Percentiles rank a stretch among this genome's conserved stretches.
phyloP scores from a whole-genome alignment of 1,139 yeast species.

The Hansenula lynferdii region DNA sequence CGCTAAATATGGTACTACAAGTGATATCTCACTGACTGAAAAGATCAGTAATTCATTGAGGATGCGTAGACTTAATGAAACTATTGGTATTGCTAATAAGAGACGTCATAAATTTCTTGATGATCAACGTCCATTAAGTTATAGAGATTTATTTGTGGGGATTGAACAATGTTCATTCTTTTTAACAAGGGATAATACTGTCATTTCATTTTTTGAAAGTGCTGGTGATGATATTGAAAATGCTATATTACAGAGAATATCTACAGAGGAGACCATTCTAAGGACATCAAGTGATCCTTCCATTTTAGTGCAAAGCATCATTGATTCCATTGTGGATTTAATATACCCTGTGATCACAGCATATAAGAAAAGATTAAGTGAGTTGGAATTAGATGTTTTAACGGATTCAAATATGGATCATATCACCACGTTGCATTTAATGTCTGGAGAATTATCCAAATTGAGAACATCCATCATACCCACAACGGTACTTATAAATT shows the following conservation, averaged over 20 bases:
- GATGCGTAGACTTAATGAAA: constrained; percentile 27
- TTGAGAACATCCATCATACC: constrained; percentile 41
- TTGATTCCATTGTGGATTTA: constrained; percentile 53
- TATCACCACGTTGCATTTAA: constrained; percentile 45
- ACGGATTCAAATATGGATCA: constrained; percentile 43
- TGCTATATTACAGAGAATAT: constrained; percentile 42
- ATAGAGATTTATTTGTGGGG: constrained; percentile 41
- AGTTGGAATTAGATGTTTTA: constrained; percentile 44
- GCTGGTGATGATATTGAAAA: constrained; percentile 44
- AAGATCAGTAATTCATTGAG: constrained; percentile 18
- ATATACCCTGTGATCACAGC: constrained; percentile 57
- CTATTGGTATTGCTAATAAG: constrained; percentile 20
- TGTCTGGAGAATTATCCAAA: constrained; percentile 45
- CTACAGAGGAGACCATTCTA: constrained; percentile 38
- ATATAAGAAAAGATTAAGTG: constrained; percentile 42
- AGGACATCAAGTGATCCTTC: constrained; percentile 46
- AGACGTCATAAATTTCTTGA: constrained; percentile 35
- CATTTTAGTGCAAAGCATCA: constrained; percentile 43
- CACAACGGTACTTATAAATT: constrained; percentile 37
- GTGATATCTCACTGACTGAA: constrained; percentile 16
- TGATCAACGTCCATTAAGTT: constrained; percentile 39
- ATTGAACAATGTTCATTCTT: constrained; percentile 50
- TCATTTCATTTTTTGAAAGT: constrained; percentile 50
- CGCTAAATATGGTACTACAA: neutral
- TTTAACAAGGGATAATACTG: constrained; percentile 36